Evolutionary conservation across 257 asterid genomes (phyloP), one percentile per base, ranked within the genome.

Genomic region (Ophiorrhiza pumila): DNA sequence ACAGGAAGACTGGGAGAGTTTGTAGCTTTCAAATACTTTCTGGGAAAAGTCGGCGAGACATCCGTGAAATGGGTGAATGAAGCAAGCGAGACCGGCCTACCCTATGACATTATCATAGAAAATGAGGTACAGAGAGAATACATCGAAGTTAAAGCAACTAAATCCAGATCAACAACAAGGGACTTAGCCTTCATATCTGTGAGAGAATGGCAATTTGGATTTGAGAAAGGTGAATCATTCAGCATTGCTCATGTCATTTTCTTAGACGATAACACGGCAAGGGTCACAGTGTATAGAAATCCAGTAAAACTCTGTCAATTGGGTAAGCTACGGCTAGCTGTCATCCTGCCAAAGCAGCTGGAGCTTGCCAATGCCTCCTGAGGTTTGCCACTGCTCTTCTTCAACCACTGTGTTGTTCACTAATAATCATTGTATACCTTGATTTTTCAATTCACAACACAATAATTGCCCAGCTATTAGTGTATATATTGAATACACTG

Each of bases 191-290:
- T 76, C 7, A 83, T 94, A 75, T 83, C 97, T 14, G 49, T 77
- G 71, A 90, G 93, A 72, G 99, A 94, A 80, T 94, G 99, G 99
- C 90, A 94, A 71, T 91, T 90, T 71, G 99, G 98, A 4, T 50
- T 84, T 37, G 96, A 94, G 78, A 94, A 88, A 76, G 98, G 99
- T 50, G 98, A 94, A 68, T 73, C 91, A 70, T 94, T 84, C 83
- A 91, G 96, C 86, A 81, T 95, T 69, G 99, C 99, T 0, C 92
- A 88, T 74, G 96, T 94, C 15, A 76, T 79, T 69, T 83, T 95
- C 69, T 83, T 80, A 11, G 82, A 84, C 50, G 72, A 86, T 65
- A 79, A 82, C 17, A 80, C 86, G 83, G 93, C 96, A 0, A 86
- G 73, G 52, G 88, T 95, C 37, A 86, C 97, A 0, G 62, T 89